Evolutionary conservation across 2,329 filamentous ascomycete genomes (phyloP).

Genomic region (Diplodia sapinea): DNA sequence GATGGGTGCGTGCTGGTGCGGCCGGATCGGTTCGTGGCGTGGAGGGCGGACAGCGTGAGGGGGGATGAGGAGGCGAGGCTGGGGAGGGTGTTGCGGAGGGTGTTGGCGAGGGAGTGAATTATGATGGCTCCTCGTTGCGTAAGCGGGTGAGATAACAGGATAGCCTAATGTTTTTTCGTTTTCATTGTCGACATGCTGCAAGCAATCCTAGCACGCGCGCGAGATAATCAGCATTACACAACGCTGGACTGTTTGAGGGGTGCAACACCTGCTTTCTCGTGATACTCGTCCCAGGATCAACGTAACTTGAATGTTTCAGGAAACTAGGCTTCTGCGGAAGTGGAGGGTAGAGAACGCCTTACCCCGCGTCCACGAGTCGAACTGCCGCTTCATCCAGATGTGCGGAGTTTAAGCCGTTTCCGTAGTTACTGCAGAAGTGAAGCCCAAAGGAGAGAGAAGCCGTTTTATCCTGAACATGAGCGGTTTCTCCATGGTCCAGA

Average conservation of each 20-base stretch:
- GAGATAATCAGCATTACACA: no score
- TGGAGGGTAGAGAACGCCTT: not conserved
- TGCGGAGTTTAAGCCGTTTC: not conserved
- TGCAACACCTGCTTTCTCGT: no score
- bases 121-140: not conserved
- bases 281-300: not conserved
- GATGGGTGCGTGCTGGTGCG: conserved; percentile 64
- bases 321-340: not conserved
- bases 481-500: not conserved
- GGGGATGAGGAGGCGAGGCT: conserved; percentile 36
- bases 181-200: no score
- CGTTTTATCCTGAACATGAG: not conserved
- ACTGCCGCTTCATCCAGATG: not conserved
- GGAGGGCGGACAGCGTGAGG: conserved; percentile 48
- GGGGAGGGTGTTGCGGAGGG: conserved; percentile 35
- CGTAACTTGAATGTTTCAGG: not conserved
- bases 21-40: conserved; percentile 65
- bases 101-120: conserved; percentile 22
- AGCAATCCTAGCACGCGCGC: no score
- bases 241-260: no score
- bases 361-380: not conserved
- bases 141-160: no score
- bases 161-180: no score
- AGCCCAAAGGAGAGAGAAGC: not conserved
- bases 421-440: not conserved